phyloP scores from a whole-genome alignment of 805 yeast genomes.

The Scheffersomyces coipomensis region DNA sequence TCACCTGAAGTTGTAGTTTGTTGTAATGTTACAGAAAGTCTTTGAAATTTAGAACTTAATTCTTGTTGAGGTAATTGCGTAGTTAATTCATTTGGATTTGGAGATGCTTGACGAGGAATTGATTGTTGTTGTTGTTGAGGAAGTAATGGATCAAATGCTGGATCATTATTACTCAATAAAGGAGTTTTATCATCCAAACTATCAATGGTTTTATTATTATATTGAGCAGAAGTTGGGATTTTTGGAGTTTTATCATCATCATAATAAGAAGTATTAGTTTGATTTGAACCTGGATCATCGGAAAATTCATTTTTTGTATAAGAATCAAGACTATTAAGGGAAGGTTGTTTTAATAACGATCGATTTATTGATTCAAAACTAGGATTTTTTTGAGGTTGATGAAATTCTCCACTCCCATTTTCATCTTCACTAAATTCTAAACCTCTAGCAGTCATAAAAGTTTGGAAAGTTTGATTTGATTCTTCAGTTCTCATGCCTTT shows the following conservation, averaged over 20 bases:
- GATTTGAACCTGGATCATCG: slow-evolving; percentile 1
- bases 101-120: too few species aligned
- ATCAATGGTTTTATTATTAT: slow-evolving; percentile 6
- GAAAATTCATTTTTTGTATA: not conserved
- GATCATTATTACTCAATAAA: slow-evolving; percentile 10
- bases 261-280: not conserved
- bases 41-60: slow-evolving; percentile 32
- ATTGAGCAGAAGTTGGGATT: slow-evolving; percentile 10
- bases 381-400: slow-evolving; percentile 7
- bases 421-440: slow-evolving; percentile 6
- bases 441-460: slow-evolving; percentile 24
- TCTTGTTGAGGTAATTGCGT: slow-evolving; percentile 29
- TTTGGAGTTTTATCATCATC: slow-evolving; percentile 34
- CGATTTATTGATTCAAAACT: slow-evolving; percentile 35
- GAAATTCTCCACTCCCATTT: slow-evolving; percentile 5
- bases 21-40: slow-evolving; percentile 37
- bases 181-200: slow-evolving; percentile 31
- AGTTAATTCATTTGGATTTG: too few species aligned
- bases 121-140: not conserved
- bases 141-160: slow-evolving; percentile 1
- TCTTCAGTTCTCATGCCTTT: slow-evolving; percentile 9
- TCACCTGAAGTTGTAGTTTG: slow-evolving; percentile 35
- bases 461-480: slow-evolving; percentile 23
- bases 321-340: slow-evolving; percentile 6
- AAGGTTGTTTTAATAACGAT: slow-evolving; percentile 23